phyloP scores from a whole-genome alignment of 2,329 filamentous ascomycete species.

The Talaromyces sp. region DNA sequence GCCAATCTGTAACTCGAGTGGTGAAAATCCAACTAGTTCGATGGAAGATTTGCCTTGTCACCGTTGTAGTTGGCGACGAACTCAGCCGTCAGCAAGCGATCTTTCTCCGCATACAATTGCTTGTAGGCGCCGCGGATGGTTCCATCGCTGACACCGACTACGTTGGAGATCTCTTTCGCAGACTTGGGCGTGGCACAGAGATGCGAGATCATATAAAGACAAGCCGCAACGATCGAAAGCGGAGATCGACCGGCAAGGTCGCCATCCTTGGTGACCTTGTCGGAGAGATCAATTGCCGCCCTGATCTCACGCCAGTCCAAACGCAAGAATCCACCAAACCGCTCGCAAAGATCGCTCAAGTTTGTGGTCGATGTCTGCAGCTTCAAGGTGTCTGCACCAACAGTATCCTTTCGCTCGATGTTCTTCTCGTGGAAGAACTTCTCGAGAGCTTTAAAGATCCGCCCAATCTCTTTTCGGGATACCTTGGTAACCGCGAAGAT shows the following conservation, averaged over 20 bases:
- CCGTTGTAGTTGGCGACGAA: constrained; percentile 70
- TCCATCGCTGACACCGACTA: constrained; percentile 89
- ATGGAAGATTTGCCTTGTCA: constrained; percentile 65
- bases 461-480: constrained; percentile 93
- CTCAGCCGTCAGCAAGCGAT: constrained; percentile 67
- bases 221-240: constrained; percentile 86
- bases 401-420: constrained; percentile 49
- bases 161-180: constrained; percentile 79
- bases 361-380: constrained; percentile 63
- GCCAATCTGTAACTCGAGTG: background rate
- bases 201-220: constrained; percentile 92
- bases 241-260: constrained; percentile 89
- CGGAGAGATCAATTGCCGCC: constrained; percentile 72
- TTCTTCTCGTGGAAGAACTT: constrained; percentile 76
- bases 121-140: constrained; percentile 97
- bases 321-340: constrained; percentile 81
- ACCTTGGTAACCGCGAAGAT: constrained; percentile 92
- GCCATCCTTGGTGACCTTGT: constrained; percentile 69
- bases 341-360: constrained; percentile 77
- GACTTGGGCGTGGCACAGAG: constrained; percentile 73
- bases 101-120: constrained; percentile 69
- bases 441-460: constrained; percentile 90
- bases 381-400: constrained; percentile 58
- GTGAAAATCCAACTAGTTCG: constrained; percentile 13
- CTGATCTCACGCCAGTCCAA: constrained; percentile 72